These are phyloP conservation scores for Saccharomyces hybrid DNA, from an alignment of 1,139 yeast species.

Conservation along the genomic window DNA sequence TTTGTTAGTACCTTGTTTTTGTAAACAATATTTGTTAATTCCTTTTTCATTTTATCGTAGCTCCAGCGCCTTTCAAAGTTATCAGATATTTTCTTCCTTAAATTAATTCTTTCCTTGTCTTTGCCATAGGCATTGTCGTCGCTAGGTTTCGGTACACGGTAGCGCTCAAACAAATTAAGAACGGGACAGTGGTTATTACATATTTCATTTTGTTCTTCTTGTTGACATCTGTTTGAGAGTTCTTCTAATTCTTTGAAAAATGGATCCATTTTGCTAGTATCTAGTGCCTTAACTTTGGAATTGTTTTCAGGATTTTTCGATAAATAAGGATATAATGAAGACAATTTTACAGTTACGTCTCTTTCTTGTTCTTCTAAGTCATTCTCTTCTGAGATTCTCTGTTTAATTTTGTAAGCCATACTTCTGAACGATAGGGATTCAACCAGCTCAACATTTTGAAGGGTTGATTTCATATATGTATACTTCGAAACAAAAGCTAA, in stretches of 20 bases:
- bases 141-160: background rate
- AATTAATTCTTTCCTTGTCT: background rate
- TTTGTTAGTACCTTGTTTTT: constrained; percentile 11
- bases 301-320: background rate
- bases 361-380: background rate
- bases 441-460: constrained; percentile 64
- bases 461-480: constrained; percentile 63
- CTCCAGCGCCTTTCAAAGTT: constrained; percentile 13
- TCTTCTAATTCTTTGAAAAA: background rate
- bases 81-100: background rate
- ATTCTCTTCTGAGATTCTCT: constrained; percentile 7
- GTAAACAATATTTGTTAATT: constrained; percentile 15
- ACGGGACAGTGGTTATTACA: background rate
- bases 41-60: constrained; percentile 15
- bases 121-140: background rate
- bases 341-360: background rate
- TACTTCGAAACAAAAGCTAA: constrained; percentile 91
- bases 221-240: background rate
- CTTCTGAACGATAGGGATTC: constrained; percentile 37
- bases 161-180: background rate
- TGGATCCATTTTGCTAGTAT: background rate
- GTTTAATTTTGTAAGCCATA: constrained; percentile 20
- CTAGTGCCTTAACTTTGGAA: background rate
- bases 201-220: background rate
- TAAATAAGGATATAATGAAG: background rate